Percentiles rank a stretch among this genome's conserved stretches.
Conservation (phyloP, 768 basidiomycete species). For the Kwoniella botswanensis region DNA sequence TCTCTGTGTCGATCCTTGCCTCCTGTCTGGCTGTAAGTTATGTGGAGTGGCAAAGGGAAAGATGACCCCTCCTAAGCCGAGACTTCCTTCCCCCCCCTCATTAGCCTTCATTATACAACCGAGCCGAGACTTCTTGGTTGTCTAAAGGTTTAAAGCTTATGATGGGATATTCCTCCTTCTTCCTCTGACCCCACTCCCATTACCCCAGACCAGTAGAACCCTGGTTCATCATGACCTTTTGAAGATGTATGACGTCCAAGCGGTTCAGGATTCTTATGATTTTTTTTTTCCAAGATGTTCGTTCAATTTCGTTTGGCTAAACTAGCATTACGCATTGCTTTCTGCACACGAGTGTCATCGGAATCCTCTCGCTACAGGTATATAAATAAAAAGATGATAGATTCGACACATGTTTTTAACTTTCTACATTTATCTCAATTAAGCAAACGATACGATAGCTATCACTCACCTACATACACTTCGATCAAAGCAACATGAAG, state of each 20-base stretch:
- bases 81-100: not conserved
- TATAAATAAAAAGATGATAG: too few species aligned
- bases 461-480: not conserved
- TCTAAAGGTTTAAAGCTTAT: too few species aligned
- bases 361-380: not conserved
- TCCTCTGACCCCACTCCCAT: not conserved
- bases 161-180: not conserved
- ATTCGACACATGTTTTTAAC: too few species aligned
- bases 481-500: slow-evolving; percentile 1
- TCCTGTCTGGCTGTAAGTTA: not conserved
- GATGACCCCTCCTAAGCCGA: not conserved
- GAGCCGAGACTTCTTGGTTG: not conserved
- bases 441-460: too few species aligned
- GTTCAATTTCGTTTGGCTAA: not conserved
- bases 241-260: too few species aligned
- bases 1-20: not conserved
- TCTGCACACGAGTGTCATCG: not conserved
- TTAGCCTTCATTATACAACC: not conserved
- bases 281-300: not conserved
- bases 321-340: not conserved
- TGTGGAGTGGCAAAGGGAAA: not conserved
- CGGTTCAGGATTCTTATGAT: too few species aligned
- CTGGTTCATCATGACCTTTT: too few species aligned
- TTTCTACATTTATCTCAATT: too few species aligned
- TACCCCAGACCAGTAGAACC: too few species aligned